Conservation (phyloP, 2,329 filamentous ascomycete species). For the Zymoseptoria pseudotritici region DNA sequence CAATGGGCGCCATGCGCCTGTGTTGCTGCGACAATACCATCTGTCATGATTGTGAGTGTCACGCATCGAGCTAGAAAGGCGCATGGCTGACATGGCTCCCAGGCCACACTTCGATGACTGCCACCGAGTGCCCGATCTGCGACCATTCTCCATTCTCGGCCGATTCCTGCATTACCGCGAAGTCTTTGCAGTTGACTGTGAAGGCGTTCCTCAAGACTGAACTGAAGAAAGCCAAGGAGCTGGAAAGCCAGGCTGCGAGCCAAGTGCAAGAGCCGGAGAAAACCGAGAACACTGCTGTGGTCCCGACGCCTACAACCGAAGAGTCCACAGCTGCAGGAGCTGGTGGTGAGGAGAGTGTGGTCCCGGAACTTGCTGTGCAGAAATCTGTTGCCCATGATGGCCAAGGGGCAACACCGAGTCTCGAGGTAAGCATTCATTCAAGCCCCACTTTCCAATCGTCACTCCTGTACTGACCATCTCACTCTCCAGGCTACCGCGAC, state of each 20-base stretch:
- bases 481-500: background rate
- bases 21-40: constrained; percentile 95
- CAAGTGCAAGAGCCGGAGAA: constrained; percentile 2
- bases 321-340: constrained; percentile 8
- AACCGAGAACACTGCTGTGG: constrained; percentile 6
- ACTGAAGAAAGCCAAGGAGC: constrained; percentile 54
- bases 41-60: constrained; percentile 76
- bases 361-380: constrained; percentile 1
- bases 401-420: constrained; percentile 4
- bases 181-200: constrained; percentile 84
- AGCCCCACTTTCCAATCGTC: background rate
- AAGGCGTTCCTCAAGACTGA: constrained; percentile 84
- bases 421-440: constrained; percentile 8
- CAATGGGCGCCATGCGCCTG: constrained; percentile 81
- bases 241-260: background rate
- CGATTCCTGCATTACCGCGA: constrained; percentile 81
- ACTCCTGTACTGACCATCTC: background rate
- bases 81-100: constrained; percentile 14
- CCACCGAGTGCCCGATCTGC: constrained; percentile 69
- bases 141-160: constrained; percentile 81
- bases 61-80: background rate
- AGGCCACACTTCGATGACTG: constrained; percentile 64
- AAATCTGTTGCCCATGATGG: constrained; percentile 4
- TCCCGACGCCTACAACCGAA: constrained; percentile 2
- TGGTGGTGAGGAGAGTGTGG: constrained; percentile 1